A percentile compares a stretch with the other conserved stretches of the same genome.
Evolutionary conservation across 1,284 basidiomycete genomes (phyloP).

Genomic region (Pholiota adiposa): DNA sequence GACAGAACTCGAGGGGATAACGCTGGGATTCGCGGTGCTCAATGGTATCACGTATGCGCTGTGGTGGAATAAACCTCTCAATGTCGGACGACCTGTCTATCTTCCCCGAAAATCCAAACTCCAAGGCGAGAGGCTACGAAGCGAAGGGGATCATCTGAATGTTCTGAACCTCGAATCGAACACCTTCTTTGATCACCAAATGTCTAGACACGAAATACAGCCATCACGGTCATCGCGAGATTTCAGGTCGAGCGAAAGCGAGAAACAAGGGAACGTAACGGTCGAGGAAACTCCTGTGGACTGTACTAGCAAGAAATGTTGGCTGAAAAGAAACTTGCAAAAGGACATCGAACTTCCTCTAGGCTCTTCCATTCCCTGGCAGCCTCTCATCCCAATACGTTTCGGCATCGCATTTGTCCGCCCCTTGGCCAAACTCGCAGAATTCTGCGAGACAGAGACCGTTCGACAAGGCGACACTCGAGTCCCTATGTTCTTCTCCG

Average conservation of each 20-base stretch:
- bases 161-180: too few relatives aligned
- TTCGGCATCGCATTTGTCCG: background rate
- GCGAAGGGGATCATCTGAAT: background rate
- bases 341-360: background rate
- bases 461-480: background rate
- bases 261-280: too few relatives aligned
- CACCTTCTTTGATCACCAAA: too few relatives aligned
- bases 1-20: slow-evolving; percentile 27
- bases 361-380: background rate
- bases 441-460: background rate
- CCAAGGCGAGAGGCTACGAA: background rate
- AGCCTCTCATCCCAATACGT: background rate
- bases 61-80: slow-evolving; percentile 34
- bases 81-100: slow-evolving; percentile 12
- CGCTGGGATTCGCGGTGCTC: slow-evolving; percentile 21
- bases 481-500: background rate
- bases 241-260: too few relatives aligned
- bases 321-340: background rate
- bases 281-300: too few relatives aligned
- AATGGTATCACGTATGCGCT: slow-evolving; percentile 19
- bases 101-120: background rate
- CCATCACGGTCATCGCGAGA: too few relatives aligned
- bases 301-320: background rate
- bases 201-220: too few relatives aligned
- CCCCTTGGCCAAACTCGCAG: background rate